These are phyloP conservation scores for Filosporella fistucella DNA, from an alignment of 495 filamentous ascomycete genomes.

Conservation along the genomic window DNA sequence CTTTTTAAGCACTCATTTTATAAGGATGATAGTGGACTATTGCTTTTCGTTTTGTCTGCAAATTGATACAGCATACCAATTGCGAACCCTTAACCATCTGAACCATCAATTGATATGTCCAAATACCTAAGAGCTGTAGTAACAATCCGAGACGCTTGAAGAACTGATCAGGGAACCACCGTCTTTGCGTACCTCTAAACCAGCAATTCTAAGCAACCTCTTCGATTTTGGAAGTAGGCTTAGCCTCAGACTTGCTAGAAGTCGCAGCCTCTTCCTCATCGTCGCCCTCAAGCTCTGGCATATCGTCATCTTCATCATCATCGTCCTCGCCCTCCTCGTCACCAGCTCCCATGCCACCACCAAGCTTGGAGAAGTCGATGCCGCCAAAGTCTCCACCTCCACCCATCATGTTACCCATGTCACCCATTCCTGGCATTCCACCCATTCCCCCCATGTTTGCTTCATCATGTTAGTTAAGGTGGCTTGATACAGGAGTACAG, in stretches of 20 bases:
- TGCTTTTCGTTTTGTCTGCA: too few relatives aligned
- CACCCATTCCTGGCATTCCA: slow-evolving; percentile 34
- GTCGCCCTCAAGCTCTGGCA: slow-evolving; percentile 28
- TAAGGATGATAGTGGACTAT: too few relatives aligned
- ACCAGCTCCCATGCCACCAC: slow-evolving; percentile 50
- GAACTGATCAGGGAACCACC: not conserved
- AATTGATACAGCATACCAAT: too few relatives aligned
- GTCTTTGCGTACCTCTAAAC: slow-evolving; percentile 3
- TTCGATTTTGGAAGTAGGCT: too few relatives aligned
- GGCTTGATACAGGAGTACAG: slow-evolving; percentile 14
- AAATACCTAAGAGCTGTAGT: slow-evolving; percentile 6
- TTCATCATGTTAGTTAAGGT: slow-evolving; percentile 14
- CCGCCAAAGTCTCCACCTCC: slow-evolving; percentile 60
- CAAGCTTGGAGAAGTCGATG: slow-evolving; percentile 93
- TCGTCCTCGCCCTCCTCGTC: slow-evolving; percentile 49
- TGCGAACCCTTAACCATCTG: too few relatives aligned
- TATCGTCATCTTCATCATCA: slow-evolving; percentile 47
- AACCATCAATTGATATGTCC: slow-evolving; percentile 14
- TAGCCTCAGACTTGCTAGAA: slow-evolving; percentile 11
- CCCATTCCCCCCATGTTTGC: slow-evolving; percentile 34
- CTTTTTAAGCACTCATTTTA: too few relatives aligned
- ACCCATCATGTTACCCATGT: slow-evolving; percentile 23
- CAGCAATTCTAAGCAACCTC: slow-evolving; percentile 19
- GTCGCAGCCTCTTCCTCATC: slow-evolving; percentile 16
- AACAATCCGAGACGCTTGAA: slow-evolving; percentile 10